Conservation (phyloP, 169 alveolate genomes). For the Eimeria necatrix region DNA sequence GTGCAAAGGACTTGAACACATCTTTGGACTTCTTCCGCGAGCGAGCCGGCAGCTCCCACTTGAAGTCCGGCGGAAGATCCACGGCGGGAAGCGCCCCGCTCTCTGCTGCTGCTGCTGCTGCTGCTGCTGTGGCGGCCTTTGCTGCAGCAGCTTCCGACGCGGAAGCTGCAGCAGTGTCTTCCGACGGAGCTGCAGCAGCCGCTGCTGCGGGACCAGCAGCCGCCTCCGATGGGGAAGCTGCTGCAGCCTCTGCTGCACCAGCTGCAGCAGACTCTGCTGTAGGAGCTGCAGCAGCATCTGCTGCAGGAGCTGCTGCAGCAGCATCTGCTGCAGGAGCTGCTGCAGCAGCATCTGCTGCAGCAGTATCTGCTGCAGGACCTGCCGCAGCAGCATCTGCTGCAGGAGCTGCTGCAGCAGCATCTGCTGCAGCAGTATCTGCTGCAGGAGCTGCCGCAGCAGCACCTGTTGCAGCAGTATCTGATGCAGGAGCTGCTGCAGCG, state of each 20-base stretch:
- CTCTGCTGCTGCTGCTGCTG: background rate
- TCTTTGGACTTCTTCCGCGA: conserved; percentile 7
- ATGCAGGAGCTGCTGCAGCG: no score
- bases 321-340: no score
- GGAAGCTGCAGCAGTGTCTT: background rate
- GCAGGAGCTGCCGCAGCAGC: no score
- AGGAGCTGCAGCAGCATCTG: background rate
- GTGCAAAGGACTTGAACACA: background rate
- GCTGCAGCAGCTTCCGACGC: background rate
- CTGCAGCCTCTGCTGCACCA: background rate
- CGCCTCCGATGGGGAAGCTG: background rate
- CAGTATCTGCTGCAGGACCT: no score
- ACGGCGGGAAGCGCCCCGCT: background rate
- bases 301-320: no score
- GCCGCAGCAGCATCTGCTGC: no score
- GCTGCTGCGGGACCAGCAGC: background rate
- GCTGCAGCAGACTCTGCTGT: background rate
- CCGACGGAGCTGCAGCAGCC: background rate
- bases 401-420: no score
- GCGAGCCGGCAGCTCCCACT: background rate
- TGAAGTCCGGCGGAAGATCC: background rate
- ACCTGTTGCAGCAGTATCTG: no score
- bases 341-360: no score
- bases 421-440: no score
- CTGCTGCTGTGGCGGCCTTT: background rate